phyloP scores from a whole-genome alignment of 441 rosid genomes.

The Brassica balearica region DNA sequence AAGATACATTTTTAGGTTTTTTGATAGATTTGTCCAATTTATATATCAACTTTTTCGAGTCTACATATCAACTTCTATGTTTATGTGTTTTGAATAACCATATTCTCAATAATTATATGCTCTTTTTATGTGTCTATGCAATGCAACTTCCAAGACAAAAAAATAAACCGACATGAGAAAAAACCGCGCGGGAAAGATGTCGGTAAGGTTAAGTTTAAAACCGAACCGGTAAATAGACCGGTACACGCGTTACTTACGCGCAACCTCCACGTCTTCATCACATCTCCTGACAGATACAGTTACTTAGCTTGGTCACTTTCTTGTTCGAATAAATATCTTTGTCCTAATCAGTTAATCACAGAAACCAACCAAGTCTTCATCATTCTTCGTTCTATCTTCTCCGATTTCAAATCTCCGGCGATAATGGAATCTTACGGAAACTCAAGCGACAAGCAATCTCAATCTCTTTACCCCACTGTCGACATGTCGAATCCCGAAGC shows the following conservation, averaged over 20 bases:
- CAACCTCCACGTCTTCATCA: constrained; percentile 34
- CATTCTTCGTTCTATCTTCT: constrained; percentile 12
- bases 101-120: not conserved
- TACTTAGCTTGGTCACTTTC: constrained; percentile 28
- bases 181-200: constrained; percentile 39
- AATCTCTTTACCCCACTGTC: constrained; percentile 65
- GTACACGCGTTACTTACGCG: constrained; percentile 43
- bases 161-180: constrained; percentile 24
- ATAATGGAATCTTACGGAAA: constrained; percentile 52
- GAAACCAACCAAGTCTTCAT: constrained; percentile 6
- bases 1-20: too few species aligned
- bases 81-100: too few species aligned
- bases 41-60: too few species aligned
- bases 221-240: constrained; percentile 19
- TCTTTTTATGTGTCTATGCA: not conserved
- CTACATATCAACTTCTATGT: too few species aligned
- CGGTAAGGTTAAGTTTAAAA: not conserved
- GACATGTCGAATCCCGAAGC: constrained; percentile 53
- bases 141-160: constrained; percentile 1
- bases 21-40: too few species aligned
- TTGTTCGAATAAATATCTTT: constrained; percentile 33
- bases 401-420: constrained; percentile 34
- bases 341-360: not conserved
- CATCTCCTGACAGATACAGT: constrained; percentile 13
- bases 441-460: constrained; percentile 37